Base-by-base conservation (phyloP, 148 eudicot species). In the Gaultheria prostrata region DNA sequence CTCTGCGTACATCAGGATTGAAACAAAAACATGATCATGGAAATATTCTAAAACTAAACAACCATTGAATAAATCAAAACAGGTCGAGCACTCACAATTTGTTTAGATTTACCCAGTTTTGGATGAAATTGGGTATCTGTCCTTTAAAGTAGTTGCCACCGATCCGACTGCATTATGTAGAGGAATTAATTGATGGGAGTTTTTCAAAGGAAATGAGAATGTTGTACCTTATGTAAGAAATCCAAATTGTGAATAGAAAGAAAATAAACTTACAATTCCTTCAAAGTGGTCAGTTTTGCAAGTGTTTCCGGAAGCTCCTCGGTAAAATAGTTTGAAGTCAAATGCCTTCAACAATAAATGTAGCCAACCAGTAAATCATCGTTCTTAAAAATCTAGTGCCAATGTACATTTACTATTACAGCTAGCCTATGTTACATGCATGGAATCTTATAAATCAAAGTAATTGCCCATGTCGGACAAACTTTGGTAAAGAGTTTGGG, bases 321-420 rank as follows among this genome's bases (percentile, higher is more conserved):
- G 33, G 86, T 89, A 32, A 89, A 83, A 72, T 85, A 8, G 89
- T 89, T 89, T 35, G 91, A 89, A 53, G 78, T 80, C 26, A 89
- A 81, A 50, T 5, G 28, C 57, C 91, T 89, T 59, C 81, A 84
- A 46, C 51, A 61, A 32, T 4, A 56, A 82, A 81, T 32, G n/a
- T 1, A 56, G 6, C 10, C 45, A 79, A 33, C 24, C 28, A 54
- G 10, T 54, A 17, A 79, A 51, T 7, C 10, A 57, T 57, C 20
- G 10, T 20, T 59, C 65, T 6, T 59, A 59, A 57, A 57, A 21
- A 20, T 21, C 65, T 3, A 59, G 9, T 0, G 24, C 24, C 9
- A 53, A 15, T 67, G 72, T 67, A 67, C 18, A 65, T 67, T 30
- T 28, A 63, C 10, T 49, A 11, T n/a, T n/a, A n/a, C n/a, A n/a